A percentile compares a stretch with the other conserved stretches of the same genome.
Conservation (phyloP, 225 moss, liverwort and hornwort species). For the Bryoerythrophyllum caledonicum region DNA sequence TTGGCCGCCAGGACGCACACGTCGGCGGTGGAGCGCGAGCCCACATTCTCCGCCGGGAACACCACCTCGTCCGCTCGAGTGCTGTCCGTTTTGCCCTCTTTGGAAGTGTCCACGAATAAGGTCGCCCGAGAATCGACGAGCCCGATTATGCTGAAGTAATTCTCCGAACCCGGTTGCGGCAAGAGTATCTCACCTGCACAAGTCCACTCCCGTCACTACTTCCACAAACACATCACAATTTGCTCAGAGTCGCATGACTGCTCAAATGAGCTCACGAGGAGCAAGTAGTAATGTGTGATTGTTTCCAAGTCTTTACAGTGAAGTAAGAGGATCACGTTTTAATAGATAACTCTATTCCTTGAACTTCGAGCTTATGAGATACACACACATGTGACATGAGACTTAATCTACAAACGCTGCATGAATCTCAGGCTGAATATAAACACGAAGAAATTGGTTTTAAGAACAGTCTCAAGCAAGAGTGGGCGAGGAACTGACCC, state of each 20-base stretch:
- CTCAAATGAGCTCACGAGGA: not conserved
- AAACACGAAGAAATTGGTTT: not conserved
- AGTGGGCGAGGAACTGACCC: conserved; percentile 26
- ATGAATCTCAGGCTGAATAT: not conserved
- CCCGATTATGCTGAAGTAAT: conserved; percentile 39
- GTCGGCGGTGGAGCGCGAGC: conserved; percentile 58
- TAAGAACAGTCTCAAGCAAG: too few relatives aligned
- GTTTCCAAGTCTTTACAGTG: too few relatives aligned
- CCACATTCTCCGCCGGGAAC: conserved; percentile 41
- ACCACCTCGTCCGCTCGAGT: conserved; percentile 10
- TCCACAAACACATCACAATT: too few relatives aligned
- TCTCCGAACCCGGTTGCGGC: conserved; percentile 14
- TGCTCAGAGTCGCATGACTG: too few relatives aligned
- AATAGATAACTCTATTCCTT: too few relatives aligned
- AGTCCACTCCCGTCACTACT: too few relatives aligned
- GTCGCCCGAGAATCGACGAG: conserved; percentile 46
- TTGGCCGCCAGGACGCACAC: conserved; percentile 76
- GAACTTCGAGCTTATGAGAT: not conserved
- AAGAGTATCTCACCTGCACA: conserved; percentile 27
- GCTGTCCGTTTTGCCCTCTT: not conserved
- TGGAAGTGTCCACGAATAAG: conserved; percentile 31
- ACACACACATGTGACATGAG: not conserved
- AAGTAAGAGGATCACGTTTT: too few relatives aligned
- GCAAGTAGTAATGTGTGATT: too few relatives aligned
- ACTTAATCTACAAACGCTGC: too few relatives aligned